Evolutionary conservation across 768 basidiomycete species (phyloP).

Genomic region (Russula virescens): DNA sequence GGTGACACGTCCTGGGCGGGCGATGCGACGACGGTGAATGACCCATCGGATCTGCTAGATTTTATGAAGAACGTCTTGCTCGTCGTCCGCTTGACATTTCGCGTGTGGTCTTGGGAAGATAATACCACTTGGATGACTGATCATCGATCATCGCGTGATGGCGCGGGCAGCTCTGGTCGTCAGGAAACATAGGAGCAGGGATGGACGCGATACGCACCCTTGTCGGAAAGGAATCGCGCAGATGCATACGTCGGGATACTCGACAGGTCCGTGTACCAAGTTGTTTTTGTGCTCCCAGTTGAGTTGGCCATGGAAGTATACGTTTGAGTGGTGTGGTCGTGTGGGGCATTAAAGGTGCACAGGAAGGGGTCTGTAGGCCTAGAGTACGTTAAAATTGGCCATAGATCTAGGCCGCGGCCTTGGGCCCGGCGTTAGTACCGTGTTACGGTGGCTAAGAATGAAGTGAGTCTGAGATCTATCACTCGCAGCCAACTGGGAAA

Average conservation of each 20-base stretch:
- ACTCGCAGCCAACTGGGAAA: too few relatives aligned
- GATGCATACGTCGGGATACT: constrained; percentile 15
- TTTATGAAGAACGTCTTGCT: constrained; percentile 21
- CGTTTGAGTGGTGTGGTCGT: constrained; percentile 5
- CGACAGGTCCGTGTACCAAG: constrained; percentile 20
- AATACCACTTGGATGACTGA: constrained; percentile 19
- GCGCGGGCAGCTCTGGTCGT: background rate
- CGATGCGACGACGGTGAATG: constrained; percentile 16
- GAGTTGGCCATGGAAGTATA: constrained; percentile 7
- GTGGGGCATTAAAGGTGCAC: background rate
- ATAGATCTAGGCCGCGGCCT: constrained; percentile 2
- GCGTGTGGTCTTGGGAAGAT: constrained; percentile 16
- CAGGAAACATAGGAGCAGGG: background rate
- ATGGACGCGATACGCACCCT: constrained; percentile 10
- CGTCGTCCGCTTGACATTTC: constrained; percentile 20
- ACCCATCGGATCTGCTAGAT: constrained; percentile 9
- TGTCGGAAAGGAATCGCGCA: constrained; percentile 20
- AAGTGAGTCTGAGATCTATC: background rate
- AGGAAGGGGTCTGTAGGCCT: background rate
- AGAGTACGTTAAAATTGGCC: background rate
- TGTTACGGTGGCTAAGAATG: background rate
- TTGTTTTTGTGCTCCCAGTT: constrained; percentile 1
- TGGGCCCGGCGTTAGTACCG: background rate
- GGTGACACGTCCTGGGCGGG: constrained; percentile 23
- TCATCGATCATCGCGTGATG: background rate